Evolutionary conservation across 192 early-diverging fungal species (phyloP), one percentile per base, ranked within the genome.

Genomic region (Podochytrium sp.): DNA sequence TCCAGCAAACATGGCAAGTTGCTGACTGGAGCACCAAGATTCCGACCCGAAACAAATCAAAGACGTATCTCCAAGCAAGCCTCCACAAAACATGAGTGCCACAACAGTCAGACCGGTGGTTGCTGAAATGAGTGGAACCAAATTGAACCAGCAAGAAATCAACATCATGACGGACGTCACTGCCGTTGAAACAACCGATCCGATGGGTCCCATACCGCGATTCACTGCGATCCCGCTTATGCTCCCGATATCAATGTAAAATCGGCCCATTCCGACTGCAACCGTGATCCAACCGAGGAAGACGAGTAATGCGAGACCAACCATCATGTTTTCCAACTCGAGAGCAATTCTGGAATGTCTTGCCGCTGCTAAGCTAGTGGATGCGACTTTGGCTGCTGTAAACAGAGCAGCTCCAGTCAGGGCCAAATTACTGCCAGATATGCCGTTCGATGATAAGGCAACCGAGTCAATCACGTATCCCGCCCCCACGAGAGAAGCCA

Each of bases 131-230:
- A 69, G 18, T 18, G 47, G 43, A 7, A 49, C 25, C 5, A 25
- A 7, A 53, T 69, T 69, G 55, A 69, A 50, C 47, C 52, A 69
- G n/a, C 30, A 53, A 35, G n/a, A 53, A 37, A 55, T 18, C 18
- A 53, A 16, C 20, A 53, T 53, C 49, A 69, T 0, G 25, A 69
- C 4, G 25, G 25, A 53, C 3, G 66, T 37, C 32, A 69, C 32
- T 51, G 66, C 20, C 34, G 66, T 53, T 0, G 50, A 51, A 33
- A 69, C 38, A 18, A 69, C 34, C 4, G 50, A 27, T 37, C 66
- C 66, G n/a, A 69, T 55, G 33, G 66, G 66, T 14, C 66, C 66
- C 27, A 69, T 55, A 10, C 66, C 66, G 38, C 37, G 66, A 18
- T 35, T 37, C 23, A 30, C 66, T 25, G 51, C 25, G 6, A 25